Base-by-base conservation (phyloP, 352 stramenopile species). In the Globisporangium spinosum region DNA sequence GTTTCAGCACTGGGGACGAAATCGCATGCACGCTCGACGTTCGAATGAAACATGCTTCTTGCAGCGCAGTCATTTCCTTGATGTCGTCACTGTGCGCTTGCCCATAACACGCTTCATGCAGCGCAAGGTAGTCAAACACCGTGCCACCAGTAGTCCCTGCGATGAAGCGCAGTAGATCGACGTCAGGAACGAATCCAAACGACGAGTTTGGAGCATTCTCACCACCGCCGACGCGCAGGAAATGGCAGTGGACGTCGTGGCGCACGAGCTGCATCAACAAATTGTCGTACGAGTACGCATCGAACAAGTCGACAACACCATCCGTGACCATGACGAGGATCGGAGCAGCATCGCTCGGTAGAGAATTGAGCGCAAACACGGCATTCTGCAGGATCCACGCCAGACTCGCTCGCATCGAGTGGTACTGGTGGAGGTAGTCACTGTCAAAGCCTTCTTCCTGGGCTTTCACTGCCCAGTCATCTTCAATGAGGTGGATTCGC, bases 181-280 rank as follows among this genome's bases (percentile, higher is more conserved):
- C 85, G 56, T 97, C 89, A 2, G 87, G 87, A 3, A 97, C 87
- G 64, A 91, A 95, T 1, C 89, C 89, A 69, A 97, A 95, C 22
- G 85, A 90, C 2, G 83, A 75, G 62, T 88, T 82, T 13, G 83
- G 72, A 32, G 89, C 80, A 45, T 83, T 84, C 51, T 79, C 67
- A 2, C 74, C 70, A 20, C 82, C 80, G 12, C 89, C 86, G 29
- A 95, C 77, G 1, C 82, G 79, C 51, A 97, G 75, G 58, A 95
- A 94, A 62, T 95, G 80, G 53, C 87, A 95, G 51, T 93, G 81
- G 54, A 95, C 87, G 70, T 97, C 86, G 65, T 97, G 89, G 6
- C 89, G 87, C 53, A 89, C 82, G n/a, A 97, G 82, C 51, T 97
- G 87, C 89, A 95, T 95, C 34, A 95, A 70, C 51, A 97, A 65